Conservation (phyloP, 495 filamentous ascomycete genomes). For the Penicillium desertorum region DNA sequence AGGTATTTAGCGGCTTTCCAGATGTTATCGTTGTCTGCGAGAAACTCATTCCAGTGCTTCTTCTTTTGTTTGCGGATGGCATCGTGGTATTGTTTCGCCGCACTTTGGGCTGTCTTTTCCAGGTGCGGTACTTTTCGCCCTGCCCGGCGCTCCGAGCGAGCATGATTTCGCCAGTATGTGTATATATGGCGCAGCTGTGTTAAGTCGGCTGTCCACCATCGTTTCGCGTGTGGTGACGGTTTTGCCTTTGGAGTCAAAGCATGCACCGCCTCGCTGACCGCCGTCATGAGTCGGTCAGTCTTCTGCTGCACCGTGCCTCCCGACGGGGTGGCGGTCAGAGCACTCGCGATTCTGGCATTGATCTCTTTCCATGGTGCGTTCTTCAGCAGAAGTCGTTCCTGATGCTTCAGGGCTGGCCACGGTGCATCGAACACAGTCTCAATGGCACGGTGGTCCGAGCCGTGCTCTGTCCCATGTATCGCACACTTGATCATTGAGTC, state of each 20-base stretch:
- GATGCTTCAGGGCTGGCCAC: constrained; percentile 10
- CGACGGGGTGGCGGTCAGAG: constrained; percentile 17
- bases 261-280: constrained; percentile 12
- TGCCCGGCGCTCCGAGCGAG: too few relatives aligned
- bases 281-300: neutral
- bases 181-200: constrained; percentile 6
- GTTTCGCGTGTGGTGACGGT: constrained; percentile 20
- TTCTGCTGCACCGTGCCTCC: constrained; percentile 23
- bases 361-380: constrained; percentile 33
- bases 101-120: constrained; percentile 18
- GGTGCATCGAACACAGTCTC: constrained; percentile 29
- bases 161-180: too few relatives aligned
- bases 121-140: constrained; percentile 3
- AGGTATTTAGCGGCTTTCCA: constrained; percentile 30
- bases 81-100: constrained; percentile 27
- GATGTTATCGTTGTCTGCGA: constrained; percentile 29
- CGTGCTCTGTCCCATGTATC: constrained; percentile 30
- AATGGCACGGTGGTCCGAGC: constrained; percentile 37
- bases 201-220: constrained; percentile 20
- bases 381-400: constrained; percentile 3
- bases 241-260: constrained; percentile 18
- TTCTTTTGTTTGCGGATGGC: constrained; percentile 29
- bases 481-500: constrained; percentile 27
- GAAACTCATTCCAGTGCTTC: constrained; percentile 29
- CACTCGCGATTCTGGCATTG: constrained; percentile 23